Percentiles rank a stretch among this genome's conserved stretches.
phyloP scores from a whole-genome alignment of 2,329 filamentous ascomycete genomes.

The Thielaviopsis cerberus region DNA sequence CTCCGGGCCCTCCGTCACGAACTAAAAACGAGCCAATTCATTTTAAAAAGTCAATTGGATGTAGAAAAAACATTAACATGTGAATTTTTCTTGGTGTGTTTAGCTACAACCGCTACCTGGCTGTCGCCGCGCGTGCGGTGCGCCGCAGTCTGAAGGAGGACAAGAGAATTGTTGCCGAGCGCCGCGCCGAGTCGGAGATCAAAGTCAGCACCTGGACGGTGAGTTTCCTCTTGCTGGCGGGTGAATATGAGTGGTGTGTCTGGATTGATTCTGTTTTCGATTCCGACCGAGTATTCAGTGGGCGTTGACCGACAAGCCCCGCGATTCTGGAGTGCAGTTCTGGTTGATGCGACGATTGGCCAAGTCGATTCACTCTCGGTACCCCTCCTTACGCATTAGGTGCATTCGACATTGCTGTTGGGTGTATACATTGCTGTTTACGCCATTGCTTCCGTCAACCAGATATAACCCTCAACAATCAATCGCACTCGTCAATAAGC shows the following conservation, averaged over 20 bases:
- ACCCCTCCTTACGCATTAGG: too few relatives aligned
- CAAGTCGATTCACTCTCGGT: too few relatives aligned
- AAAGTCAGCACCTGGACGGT: slow-evolving; percentile 93
- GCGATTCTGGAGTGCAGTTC: background rate
- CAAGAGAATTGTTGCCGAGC: slow-evolving; percentile 70
- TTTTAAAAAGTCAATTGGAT: background rate
- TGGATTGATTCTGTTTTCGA: background rate
- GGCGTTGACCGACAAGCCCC: background rate
- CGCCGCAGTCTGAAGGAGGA: slow-evolving; percentile 95
- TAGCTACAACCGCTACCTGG: slow-evolving; percentile 99
- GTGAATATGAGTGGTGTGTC: background rate
- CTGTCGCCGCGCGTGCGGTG: slow-evolving; percentile 82
- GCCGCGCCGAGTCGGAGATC: slow-evolving; percentile 74
- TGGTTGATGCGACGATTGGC: background rate
- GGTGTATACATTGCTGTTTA: too few relatives aligned
- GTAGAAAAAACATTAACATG: background rate
- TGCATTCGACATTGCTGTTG: too few relatives aligned
- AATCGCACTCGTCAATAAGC: too few relatives aligned
- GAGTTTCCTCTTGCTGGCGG: slow-evolving; percentile 18
- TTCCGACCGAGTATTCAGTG: background rate
- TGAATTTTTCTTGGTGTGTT: slow-evolving; percentile 6
- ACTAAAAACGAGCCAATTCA: background rate
- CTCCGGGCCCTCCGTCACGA: background rate
- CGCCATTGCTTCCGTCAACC: too few relatives aligned
- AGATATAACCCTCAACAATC: too few relatives aligned